Evolutionary conservation across 495 filamentous ascomycete genomes (phyloP).

Genomic region (Podospora anserina): DNA sequence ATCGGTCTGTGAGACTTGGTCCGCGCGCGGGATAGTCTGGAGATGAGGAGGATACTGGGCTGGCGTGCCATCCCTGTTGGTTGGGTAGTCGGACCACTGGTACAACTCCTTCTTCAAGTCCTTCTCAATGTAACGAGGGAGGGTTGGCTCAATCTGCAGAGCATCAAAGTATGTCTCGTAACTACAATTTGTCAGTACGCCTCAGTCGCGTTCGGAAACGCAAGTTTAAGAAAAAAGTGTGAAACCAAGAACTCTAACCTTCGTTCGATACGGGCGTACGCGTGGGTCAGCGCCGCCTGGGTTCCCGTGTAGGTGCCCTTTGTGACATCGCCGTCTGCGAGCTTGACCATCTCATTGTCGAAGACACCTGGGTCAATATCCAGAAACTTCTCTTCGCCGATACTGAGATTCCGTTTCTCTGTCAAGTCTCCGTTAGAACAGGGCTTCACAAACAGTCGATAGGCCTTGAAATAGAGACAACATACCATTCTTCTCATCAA

Average conservation of each 20-base stretch:
- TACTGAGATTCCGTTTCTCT: no score
- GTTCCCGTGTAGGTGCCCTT: slow-evolving; percentile 39
- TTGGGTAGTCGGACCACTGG: slow-evolving; percentile 30
- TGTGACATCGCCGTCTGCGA: slow-evolving; percentile 29
- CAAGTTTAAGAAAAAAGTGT: no score
- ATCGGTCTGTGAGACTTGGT: slow-evolving; percentile 20
- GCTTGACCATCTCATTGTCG: slow-evolving; percentile 31
- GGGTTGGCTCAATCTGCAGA: slow-evolving; percentile 32
- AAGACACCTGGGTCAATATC: slow-evolving; percentile 33
- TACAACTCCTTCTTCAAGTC: slow-evolving; percentile 34
- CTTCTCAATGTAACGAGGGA: slow-evolving; percentile 32
- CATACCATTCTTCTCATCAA: slow-evolving; percentile 2
- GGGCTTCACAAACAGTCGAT: no score
- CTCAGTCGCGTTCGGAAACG: no score
- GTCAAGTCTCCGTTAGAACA: no score
- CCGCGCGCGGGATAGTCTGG: slow-evolving; percentile 28
- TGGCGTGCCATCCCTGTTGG: slow-evolving; percentile 24
- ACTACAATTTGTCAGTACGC: slow-evolving; percentile 16
- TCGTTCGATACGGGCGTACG: slow-evolving; percentile 39
- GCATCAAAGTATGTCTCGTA: slow-evolving; percentile 38
- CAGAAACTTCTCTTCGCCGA: no score
- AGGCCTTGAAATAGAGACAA: not conserved
- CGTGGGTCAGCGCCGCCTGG: slow-evolving; percentile 40
- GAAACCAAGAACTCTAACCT: slow-evolving; percentile 25
- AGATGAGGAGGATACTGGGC: slow-evolving; percentile 40